Evolutionary conservation across 257 asterid species (phyloP).

Genomic region (Scutellaria baicalensis): DNA sequence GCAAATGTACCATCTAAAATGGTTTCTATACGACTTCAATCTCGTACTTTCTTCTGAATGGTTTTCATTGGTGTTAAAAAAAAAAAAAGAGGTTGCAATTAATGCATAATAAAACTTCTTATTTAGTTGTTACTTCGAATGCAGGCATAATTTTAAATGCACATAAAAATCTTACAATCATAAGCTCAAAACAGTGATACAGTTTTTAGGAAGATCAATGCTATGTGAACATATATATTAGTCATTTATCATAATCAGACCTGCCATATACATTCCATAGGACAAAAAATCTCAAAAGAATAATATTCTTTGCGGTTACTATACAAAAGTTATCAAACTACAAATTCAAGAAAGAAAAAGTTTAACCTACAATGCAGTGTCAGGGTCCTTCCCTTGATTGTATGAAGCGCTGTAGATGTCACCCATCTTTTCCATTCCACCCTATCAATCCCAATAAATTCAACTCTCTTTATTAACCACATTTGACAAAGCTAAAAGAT

Average conservation of each 20-base stretch:
- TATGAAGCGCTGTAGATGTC: conserved; percentile 46
- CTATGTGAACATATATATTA: not conserved
- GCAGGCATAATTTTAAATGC: not conserved
- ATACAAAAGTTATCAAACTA: not conserved
- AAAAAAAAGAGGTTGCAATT: not conserved
- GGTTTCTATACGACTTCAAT: not conserved
- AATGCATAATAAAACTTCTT: not conserved
- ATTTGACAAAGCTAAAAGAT: conserved; percentile 21
- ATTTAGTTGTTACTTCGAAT: not conserved
- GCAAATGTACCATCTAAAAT: not conserved
- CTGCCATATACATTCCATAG: not conserved
- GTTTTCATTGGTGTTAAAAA: not conserved
- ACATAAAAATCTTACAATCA: not conserved
- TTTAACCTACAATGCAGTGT: conserved; percentile 43
- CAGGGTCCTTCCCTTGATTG: conserved; percentile 31
- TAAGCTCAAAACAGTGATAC: not conserved
- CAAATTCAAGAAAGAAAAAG: conserved; percentile 12
- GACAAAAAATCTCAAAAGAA: not conserved
- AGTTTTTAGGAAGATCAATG: not conserved
- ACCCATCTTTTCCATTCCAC: conserved; percentile 81
- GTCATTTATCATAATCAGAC: not conserved
- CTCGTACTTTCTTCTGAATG: not conserved
- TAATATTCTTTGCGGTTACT: not conserved
- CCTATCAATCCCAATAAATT: conserved; percentile 69
- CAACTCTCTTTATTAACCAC: conserved; percentile 45